Evolutionary conservation across 2,329 filamentous ascomycete species (phyloP).

Genomic region (Diaporthe capsici): DNA sequence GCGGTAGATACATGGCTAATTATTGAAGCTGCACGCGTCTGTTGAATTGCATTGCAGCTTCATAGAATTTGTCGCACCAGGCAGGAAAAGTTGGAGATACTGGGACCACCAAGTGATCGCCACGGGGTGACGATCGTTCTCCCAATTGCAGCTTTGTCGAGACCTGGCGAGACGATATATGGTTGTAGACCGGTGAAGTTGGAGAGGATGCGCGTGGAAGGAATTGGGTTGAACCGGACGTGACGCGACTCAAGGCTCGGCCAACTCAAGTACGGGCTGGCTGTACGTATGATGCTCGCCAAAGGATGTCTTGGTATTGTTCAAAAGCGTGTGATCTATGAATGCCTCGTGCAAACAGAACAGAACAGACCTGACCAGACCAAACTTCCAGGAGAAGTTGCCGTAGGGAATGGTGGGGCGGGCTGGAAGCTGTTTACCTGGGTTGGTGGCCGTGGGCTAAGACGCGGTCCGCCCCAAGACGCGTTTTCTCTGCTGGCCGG

Average conservation of each 20-base stretch:
- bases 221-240: constrained; percentile 38
- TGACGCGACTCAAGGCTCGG: constrained; percentile 32
- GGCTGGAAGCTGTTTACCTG: constrained; percentile 21
- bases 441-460: constrained; percentile 15
- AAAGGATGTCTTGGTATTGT: constrained; percentile 31
- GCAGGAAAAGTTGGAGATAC: background rate
- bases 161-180: background rate
- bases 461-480: constrained; percentile 25
- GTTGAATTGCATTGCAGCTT: constrained; percentile 48
- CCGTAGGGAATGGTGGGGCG: constrained; percentile 10
- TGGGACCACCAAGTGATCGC: background rate
- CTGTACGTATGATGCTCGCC: constrained; percentile 32
- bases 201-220: constrained; percentile 24
- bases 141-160: background rate
- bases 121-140: background rate
- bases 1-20: constrained; percentile 89
- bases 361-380: background rate
- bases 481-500: constrained; percentile 22
- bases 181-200: constrained; percentile 3
- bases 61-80: constrained; percentile 47
- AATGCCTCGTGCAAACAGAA: constrained; percentile 10
- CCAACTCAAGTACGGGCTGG: background rate
- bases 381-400: background rate
- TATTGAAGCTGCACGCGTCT: constrained; percentile 50
- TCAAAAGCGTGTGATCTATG: constrained; percentile 5